Evolutionary conservation across 176 grass and related monocot species (phyloP).

Genomic region (Carex cristatella): DNA sequence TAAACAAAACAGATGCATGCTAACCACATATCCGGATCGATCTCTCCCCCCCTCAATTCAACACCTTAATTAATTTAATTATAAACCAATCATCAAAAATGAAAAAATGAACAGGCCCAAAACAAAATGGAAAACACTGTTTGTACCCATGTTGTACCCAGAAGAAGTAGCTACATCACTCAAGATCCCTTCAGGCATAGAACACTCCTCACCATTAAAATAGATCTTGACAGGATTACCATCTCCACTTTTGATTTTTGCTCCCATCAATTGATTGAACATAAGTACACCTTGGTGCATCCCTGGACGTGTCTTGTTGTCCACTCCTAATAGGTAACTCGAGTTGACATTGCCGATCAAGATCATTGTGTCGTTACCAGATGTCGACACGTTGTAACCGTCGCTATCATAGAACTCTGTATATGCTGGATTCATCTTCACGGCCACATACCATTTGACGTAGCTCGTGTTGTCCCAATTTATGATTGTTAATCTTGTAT

Average conservation of each 20-base stretch:
- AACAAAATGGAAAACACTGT: background rate
- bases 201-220: conserved; percentile 83
- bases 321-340: conserved; percentile 33
- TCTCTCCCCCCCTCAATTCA: background rate
- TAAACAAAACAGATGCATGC: background rate
- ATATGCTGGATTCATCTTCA: conserved; percentile 42
- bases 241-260: conserved; percentile 42
- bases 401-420: conserved; percentile 40
- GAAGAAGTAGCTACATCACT: background rate
- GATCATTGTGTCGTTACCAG: conserved; percentile 54
- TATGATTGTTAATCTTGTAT: conserved; percentile 61
- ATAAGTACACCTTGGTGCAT: conserved; percentile 67
- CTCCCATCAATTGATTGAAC: conserved; percentile 47
- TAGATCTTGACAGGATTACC: conserved; percentile 72
- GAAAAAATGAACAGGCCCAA: background rate
- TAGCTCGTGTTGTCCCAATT: conserved; percentile 52
- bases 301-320: conserved; percentile 42
- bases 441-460: conserved; percentile 50
- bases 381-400: conserved; percentile 49
- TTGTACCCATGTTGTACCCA: background rate
- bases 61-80: background rate
- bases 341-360: conserved; percentile 40
- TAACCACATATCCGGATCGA: background rate
- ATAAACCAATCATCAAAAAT: conserved; percentile 1
- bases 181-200: conserved; percentile 52